These are phyloP conservation scores for Datisca glomerata DNA, from an alignment of 306 rosid species.

Conservation along the genomic window DNA sequence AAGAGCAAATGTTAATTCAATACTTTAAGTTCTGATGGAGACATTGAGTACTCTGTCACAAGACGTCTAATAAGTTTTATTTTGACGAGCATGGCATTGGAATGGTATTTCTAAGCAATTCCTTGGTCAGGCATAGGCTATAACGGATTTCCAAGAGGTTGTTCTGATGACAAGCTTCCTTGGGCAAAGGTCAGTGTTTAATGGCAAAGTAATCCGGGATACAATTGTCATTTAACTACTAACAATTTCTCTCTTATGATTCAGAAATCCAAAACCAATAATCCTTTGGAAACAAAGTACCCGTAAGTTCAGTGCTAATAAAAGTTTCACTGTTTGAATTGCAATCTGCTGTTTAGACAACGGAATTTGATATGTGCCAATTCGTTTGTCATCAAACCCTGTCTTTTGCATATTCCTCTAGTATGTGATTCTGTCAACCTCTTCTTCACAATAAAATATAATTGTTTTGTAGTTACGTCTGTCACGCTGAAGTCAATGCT, in stretches of 20 bases:
- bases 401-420: conserved; percentile 3
- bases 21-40: too few species aligned
- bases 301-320: conserved; percentile 49
- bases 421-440: background rate
- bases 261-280: conserved; percentile 70
- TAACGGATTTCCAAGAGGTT: conserved; percentile 96
- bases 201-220: background rate
- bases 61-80: too few species aligned
- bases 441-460: conserved; percentile 3
- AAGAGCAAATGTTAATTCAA: too few species aligned
- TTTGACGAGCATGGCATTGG: too few species aligned
- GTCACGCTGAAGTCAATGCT: conserved; percentile 96
- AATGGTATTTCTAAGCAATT: too few species aligned
- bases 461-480: conserved; percentile 54
- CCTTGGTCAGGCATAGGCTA: conserved; percentile 62
- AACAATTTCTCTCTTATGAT: conserved; percentile 10
- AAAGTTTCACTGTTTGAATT: background rate
- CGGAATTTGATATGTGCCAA: conserved; percentile 1
- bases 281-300: conserved; percentile 88
- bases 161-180: conserved; percentile 85
- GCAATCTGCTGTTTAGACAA: background rate
- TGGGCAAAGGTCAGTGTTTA: conserved; percentile 80
- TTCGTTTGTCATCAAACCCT: conserved; percentile 11
- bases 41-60: background rate
- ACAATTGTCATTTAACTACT: conserved; percentile 1